These are phyloP conservation scores for Pezicula neosporulosa DNA, from an alignment of 2,329 filamentous ascomycete species.

Conservation along the genomic window DNA sequence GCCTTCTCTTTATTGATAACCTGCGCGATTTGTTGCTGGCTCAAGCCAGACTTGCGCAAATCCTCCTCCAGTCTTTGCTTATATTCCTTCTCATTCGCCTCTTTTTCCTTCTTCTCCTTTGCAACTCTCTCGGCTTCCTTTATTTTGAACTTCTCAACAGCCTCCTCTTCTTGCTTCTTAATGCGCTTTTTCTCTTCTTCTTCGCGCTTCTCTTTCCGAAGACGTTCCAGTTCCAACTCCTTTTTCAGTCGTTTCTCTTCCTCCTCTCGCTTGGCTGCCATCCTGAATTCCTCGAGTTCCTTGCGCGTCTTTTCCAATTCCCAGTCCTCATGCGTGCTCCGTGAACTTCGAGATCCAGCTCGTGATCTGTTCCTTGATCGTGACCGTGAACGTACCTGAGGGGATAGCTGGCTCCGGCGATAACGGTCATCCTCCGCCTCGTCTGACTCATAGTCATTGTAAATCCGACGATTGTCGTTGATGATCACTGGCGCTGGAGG, in stretches of 20 bases:
- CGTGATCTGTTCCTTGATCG: slow-evolving; percentile 17
- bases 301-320: slow-evolving; percentile 36
- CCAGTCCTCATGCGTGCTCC: slow-evolving; percentile 31
- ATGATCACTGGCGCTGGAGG: slow-evolving; percentile 48
- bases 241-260: slow-evolving; percentile 32
- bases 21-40: slow-evolving; percentile 55
- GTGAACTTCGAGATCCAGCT: not conserved
- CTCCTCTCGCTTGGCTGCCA: slow-evolving; percentile 20
- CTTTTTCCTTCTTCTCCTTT: slow-evolving; percentile 32
- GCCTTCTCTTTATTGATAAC: slow-evolving; percentile 55
- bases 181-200: slow-evolving; percentile 45
- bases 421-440: slow-evolving; percentile 15
- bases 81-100: slow-evolving; percentile 29
- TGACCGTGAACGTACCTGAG: slow-evolving; percentile 32
- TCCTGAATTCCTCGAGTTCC: slow-evolving; percentile 44
- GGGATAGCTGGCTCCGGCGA: slow-evolving; percentile 9
- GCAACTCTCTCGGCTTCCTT: slow-evolving; percentile 30
- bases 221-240: slow-evolving; percentile 37
- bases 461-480: slow-evolving; percentile 55
- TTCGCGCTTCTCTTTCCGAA: slow-evolving; percentile 36
- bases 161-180: slow-evolving; percentile 45
- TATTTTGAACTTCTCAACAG: slow-evolving; percentile 46
- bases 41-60: slow-evolving; percentile 53
- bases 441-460: slow-evolving; percentile 35
- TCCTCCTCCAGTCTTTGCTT: slow-evolving; percentile 54